These are phyloP conservation scores for Luffa aegyptiaca DNA, from an alignment of 306 rosid genomes.

Conservation along the genomic window DNA sequence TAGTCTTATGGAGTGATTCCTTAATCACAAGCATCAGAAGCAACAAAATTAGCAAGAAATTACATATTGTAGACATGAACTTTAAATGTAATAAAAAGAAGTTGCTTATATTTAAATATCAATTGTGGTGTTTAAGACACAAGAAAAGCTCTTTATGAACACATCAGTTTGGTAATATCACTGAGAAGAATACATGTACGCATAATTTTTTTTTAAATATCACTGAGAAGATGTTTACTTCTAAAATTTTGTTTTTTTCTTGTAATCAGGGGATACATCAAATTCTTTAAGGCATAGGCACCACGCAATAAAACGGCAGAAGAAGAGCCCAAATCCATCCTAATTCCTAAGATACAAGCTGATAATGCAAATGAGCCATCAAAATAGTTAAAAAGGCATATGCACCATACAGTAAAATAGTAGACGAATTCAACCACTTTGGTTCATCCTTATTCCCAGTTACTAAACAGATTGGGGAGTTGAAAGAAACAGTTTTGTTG, in stretches of 20 bases:
- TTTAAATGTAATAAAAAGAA: not conserved
- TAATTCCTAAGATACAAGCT: not conserved
- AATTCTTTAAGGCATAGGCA: not conserved
- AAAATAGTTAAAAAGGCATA: not conserved
- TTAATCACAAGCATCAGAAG: conserved; percentile 16
- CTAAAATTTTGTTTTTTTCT: not conserved
- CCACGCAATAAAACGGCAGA: not conserved
- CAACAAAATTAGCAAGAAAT: not conserved
- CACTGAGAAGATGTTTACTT: not conserved
- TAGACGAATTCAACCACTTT: not conserved
- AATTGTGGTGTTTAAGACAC: not conserved
- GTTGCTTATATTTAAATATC: not conserved
- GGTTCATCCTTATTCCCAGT: not conserved
- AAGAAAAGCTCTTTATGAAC: not conserved
- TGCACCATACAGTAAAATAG: not conserved
- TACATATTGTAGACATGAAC: not conserved
- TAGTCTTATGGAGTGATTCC: conserved; percentile 58
- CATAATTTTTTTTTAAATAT: not conserved
- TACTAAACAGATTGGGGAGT: not conserved
- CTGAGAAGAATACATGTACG: not conserved
- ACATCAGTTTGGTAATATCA: not conserved
- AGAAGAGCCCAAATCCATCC: not conserved
- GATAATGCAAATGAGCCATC: not conserved
- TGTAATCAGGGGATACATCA: not conserved
- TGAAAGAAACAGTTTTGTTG: not conserved